Evolutionary conservation across 257 asterid genomes (phyloP).

Genomic region (Forsythia suspensa): DNA sequence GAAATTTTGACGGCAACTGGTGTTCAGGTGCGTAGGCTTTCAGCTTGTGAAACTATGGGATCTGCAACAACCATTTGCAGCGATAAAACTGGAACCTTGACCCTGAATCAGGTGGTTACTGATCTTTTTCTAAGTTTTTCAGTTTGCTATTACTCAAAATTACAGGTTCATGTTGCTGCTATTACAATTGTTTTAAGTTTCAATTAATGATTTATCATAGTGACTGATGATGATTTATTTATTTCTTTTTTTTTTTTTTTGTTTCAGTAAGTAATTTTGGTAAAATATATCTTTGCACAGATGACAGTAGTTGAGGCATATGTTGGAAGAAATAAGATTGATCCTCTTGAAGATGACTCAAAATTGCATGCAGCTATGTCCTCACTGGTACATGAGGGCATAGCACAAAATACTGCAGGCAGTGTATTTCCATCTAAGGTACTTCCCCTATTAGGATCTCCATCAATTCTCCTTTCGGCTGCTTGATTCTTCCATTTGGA

Average conservation of each 20-base stretch:
- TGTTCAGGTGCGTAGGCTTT: slow-evolving; percentile 93
- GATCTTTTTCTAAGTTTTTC: slow-evolving; percentile 5
- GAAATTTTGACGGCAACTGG: not conserved
- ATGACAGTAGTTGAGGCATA: slow-evolving; percentile 93
- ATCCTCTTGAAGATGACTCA: slow-evolving; percentile 73
- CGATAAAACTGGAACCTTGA: slow-evolving; percentile 95
- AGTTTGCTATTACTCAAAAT: slow-evolving; percentile 15
- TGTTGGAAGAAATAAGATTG: slow-evolving; percentile 58
- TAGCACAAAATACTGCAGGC: slow-evolving; percentile 83
- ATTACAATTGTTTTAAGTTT: no score
- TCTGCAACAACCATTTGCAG: slow-evolving; percentile 98
- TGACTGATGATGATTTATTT: not conserved
- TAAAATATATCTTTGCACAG: slow-evolving; percentile 34
- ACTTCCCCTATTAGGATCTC: not conserved
- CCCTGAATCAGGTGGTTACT: slow-evolving; percentile 78
- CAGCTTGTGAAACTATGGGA: slow-evolving; percentile 99
- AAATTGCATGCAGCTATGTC: slow-evolving; percentile 54
- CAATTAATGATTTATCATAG: not conserved
- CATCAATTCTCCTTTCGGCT: no score
- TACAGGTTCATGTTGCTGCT: slow-evolving; percentile 8
- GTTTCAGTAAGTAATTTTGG: slow-evolving; percentile 17
- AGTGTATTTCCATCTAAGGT: slow-evolving; percentile 87
- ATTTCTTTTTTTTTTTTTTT: not conserved
- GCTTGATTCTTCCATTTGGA: no score
- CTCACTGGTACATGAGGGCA: slow-evolving; percentile 80